Evolutionary conservation across 352 stramenopile species (phyloP), one percentile per base, ranked within the genome.

Genomic region (Pseudoperonospora humuli): DNA sequence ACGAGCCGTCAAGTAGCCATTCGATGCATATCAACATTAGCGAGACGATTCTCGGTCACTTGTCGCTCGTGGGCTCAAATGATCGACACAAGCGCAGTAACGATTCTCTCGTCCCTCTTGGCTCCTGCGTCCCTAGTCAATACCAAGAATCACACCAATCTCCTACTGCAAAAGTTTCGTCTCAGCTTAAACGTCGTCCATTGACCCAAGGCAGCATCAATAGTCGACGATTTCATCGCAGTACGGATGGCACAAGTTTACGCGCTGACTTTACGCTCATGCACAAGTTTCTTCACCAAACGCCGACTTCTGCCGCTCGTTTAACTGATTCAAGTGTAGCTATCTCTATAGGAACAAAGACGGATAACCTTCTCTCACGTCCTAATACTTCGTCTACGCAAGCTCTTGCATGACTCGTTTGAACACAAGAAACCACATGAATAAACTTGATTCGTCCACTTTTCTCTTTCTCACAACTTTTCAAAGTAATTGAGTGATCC

Each of bases 231-330:
- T 36, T 69, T 14, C 51, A n/a, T n/a, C n/a, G n/a, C n/a, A n/a
- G n/a, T n/a, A n/a, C n/a, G 4, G 23, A 26, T 7, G 23, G 54
- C 3, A 45, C 35, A 7, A 57, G 44, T 29, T 35, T 59, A 45
- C 45, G 54, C 8, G 50, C 57, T 26, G 23, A 84, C 20, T 84
- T 82, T 47, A 63, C 71, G 7, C 52, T 80, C 18, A 80, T 86
- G 56, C 71, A 86, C 61, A 75, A 76, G 29, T 86, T 85, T 25
- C 61, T 89, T 21, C 76, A 89, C 32, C 71, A 84, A 37, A 67
- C 29, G 7, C 50, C 39, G 3, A 51, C 29, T 20, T 10, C 20
- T 25, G 54, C 27, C 18, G 19, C 36, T 19, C 45, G 34, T 18
- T 47, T 31, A n/a, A 29, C 43, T n/a, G 18, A 36, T 36, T 15